These are phyloP conservation scores for Ceratobasidium papillatum DNA, from an alignment of 1,284 basidiomycete genomes.

Conservation along the genomic window DNA sequence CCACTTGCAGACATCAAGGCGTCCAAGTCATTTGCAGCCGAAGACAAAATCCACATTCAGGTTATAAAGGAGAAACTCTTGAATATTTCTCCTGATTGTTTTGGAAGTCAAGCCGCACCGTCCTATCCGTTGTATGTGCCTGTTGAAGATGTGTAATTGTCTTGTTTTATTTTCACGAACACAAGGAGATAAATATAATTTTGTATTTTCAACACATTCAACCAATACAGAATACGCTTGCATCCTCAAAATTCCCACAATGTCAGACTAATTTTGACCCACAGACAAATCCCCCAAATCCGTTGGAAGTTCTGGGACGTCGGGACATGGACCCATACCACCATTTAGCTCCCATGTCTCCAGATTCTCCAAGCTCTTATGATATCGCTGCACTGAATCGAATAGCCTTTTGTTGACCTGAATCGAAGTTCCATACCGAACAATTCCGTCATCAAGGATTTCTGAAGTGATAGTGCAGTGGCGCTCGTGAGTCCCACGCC, in stretches of 20 bases:
- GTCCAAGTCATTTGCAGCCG: background rate
- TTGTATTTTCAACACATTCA: too few relatives aligned
- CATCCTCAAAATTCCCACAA: too few relatives aligned
- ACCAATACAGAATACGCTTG: too few relatives aligned
- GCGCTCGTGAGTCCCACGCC: background rate
- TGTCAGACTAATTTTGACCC: too few relatives aligned
- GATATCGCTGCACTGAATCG: background rate
- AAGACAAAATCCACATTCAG: background rate
- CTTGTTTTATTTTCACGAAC: too few relatives aligned
- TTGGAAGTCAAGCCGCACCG: background rate
- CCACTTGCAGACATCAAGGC: background rate
- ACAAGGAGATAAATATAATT: too few relatives aligned
- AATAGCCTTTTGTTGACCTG: background rate
- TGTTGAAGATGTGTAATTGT: too few relatives aligned
- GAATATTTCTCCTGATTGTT: background rate
- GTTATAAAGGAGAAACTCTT: background rate
- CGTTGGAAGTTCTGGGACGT: background rate
- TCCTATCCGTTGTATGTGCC: background rate
- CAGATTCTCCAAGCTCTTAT: background rate
- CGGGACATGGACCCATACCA: background rate
- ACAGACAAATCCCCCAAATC: background rate
- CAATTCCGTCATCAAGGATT: background rate
- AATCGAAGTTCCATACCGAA: background rate
- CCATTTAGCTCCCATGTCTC: background rate
- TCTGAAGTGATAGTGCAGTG: conserved; percentile 1